Evolutionary conservation across 805 yeast species (phyloP).

Genomic region (Dipodascus geniculatus): DNA sequence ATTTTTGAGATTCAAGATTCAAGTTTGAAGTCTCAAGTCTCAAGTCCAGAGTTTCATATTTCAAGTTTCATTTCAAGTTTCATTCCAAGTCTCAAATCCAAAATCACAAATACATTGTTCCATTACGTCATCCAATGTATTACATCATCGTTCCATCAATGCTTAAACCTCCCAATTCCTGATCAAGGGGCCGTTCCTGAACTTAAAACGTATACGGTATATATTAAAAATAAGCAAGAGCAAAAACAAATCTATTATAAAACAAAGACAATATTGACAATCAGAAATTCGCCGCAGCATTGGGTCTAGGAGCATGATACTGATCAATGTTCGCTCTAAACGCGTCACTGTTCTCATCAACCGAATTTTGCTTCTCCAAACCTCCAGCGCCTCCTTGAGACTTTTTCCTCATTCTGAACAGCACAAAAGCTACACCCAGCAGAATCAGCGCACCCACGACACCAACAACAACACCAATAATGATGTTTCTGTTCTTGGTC

Average conservation of each 20-base stretch:
- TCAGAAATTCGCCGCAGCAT: slow-evolving; percentile 9
- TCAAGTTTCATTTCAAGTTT: too few relatives aligned
- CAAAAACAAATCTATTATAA: background rate
- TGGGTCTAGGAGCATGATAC: slow-evolving; percentile 21
- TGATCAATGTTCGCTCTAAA: slow-evolving; percentile 28
- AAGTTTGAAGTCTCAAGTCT: background rate
- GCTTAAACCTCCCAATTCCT: too few relatives aligned
- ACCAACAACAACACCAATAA: slow-evolving; percentile 62
- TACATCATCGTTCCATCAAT: too few relatives aligned
- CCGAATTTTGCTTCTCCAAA: slow-evolving; percentile 15
- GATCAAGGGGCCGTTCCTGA: background rate
- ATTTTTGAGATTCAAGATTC: slow-evolving; percentile 20
- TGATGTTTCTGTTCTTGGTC: slow-evolving; percentile 37
- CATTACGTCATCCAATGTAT: too few relatives aligned
- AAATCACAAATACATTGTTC: too few relatives aligned
- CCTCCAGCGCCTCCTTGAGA: slow-evolving; percentile 9
- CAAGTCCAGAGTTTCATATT: too few relatives aligned
- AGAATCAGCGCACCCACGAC: slow-evolving; percentile 52
- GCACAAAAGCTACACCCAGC: slow-evolving; percentile 26
- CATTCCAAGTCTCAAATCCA: too few relatives aligned
- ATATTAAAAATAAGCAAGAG: too few relatives aligned
- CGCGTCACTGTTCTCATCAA: slow-evolving; percentile 22
- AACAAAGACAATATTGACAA: background rate
- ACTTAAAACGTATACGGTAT: background rate
- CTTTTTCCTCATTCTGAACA: slow-evolving; percentile 13